Evolutionary conservation across 1,284 basidiomycete species (phyloP).

Genomic region (Amylostereum chailletii): DNA sequence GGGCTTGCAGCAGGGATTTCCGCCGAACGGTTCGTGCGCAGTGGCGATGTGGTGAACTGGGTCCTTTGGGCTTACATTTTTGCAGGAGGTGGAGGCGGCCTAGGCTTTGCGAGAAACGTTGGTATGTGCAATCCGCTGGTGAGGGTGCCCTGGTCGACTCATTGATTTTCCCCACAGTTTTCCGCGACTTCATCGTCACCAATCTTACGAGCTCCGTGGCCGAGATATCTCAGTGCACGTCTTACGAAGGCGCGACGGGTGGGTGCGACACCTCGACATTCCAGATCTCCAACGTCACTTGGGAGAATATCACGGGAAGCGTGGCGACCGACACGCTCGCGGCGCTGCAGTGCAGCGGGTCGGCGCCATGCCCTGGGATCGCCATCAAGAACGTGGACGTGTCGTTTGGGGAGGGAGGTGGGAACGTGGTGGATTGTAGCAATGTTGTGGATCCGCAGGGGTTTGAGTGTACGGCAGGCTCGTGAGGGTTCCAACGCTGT

Average conservation of each 20-base stretch:
- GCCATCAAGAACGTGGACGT: conserved; percentile 17
- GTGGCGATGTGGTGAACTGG: too few species aligned
- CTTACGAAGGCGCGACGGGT: conserved; percentile 22
- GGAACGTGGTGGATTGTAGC: conserved; percentile 15
- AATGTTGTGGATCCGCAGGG: conserved; percentile 19
- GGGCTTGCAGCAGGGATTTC: conserved; percentile 3
- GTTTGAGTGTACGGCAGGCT: conserved; percentile 18
- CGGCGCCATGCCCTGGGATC: conserved; percentile 21
- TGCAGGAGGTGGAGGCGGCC: conserved; percentile 1
- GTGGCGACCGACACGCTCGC: conserved; percentile 18
- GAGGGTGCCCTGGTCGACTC: neutral
- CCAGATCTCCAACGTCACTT: conserved; percentile 25
- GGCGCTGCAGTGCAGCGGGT: conserved; percentile 22
- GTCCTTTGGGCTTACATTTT: neutral
- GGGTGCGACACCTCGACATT: conserved; percentile 25
- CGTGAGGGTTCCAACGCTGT: neutral
- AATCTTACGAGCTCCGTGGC: conserved; percentile 18
- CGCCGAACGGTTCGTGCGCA: conserved; percentile 1
- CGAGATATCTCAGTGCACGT: conserved; percentile 24
- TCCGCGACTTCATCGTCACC: conserved; percentile 21
- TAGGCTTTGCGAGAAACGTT: neutral
- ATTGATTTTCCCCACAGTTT: conserved; percentile 11
- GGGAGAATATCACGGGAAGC: conserved; percentile 21
- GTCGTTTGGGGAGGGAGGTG: conserved; percentile 10
- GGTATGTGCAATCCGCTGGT: neutral